A percentile compares a stretch with the other conserved stretches of the same genome.
These are phyloP conservation scores for Syzygium jambos DNA, from an alignment of 345 rosid genomes.

Conservation along the genomic window DNA sequence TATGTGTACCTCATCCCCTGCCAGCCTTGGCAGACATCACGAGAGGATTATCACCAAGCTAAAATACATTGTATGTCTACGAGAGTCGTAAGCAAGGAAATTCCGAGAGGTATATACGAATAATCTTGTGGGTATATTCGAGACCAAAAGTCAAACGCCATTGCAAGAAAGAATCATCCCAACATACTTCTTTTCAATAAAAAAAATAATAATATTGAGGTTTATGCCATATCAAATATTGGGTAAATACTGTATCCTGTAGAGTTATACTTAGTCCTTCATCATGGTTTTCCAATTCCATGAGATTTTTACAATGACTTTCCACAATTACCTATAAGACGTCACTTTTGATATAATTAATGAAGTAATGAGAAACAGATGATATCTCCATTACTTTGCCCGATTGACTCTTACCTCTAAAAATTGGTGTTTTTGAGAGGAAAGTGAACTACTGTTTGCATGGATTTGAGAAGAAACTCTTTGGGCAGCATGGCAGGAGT, in stretches of 20 bases:
- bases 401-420: slow-evolving; percentile 19
- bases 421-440: background rate
- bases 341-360: background rate
- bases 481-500: background rate
- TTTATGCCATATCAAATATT: background rate
- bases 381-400: background rate
- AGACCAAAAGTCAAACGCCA: background rate
- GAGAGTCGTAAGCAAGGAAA: background rate
- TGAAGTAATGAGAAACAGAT: background rate
- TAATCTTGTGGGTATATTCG: background rate
- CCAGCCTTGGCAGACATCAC: background rate
- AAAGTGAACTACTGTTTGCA: background rate
- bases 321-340: background rate
- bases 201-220: no score
- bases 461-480: background rate
- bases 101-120: background rate
- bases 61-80: background rate
- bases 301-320: background rate
- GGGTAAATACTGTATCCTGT: background rate
- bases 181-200: background rate
- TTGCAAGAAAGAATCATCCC: background rate
- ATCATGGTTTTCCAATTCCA: background rate
- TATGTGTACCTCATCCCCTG: background rate
- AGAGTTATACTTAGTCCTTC: background rate
- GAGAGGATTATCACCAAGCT: background rate